Evolutionary conservation across 164 flowering plant species (phyloP).

Genomic region (Akebia trifoliata): DNA sequence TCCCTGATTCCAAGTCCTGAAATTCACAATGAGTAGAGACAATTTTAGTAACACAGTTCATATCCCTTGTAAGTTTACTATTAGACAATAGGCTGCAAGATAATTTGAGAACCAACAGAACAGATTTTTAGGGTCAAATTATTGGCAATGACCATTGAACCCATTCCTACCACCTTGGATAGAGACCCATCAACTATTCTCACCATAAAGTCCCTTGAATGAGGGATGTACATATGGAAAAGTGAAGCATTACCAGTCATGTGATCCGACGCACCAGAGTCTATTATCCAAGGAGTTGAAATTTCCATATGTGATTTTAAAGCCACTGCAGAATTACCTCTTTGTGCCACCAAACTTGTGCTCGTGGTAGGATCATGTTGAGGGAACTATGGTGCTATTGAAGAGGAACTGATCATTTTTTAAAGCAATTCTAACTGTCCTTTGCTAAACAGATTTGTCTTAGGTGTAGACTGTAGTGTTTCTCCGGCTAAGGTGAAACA

Average conservation of each 20-base stretch:
- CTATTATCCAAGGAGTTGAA: neutral
- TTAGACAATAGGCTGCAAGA: no score
- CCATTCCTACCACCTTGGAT: no score
- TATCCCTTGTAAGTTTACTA: no score
- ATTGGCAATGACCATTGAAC: no score
- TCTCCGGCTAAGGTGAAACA: neutral
- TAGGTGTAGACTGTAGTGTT: neutral
- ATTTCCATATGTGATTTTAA: neutral
- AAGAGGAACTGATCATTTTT: neutral
- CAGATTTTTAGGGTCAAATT: no score
- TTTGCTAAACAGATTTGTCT: neutral
- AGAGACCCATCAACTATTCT: no score
- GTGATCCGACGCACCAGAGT: neutral
- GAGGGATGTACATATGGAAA: neutral
- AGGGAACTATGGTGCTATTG: no score
- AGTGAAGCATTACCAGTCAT: neutral
- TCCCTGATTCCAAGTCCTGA: neutral
- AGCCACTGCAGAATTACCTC: neutral
- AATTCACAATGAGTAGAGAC: neutral
- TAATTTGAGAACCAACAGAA: no score
- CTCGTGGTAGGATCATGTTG: neutral
- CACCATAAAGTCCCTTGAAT: no score
- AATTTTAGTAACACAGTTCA: neutral
- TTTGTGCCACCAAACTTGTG: neutral
- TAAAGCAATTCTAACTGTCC: neutral